Evolutionary conservation across 768 basidiomycete species (phyloP).

Genomic region (Asterophora lycoperdoides): DNA sequence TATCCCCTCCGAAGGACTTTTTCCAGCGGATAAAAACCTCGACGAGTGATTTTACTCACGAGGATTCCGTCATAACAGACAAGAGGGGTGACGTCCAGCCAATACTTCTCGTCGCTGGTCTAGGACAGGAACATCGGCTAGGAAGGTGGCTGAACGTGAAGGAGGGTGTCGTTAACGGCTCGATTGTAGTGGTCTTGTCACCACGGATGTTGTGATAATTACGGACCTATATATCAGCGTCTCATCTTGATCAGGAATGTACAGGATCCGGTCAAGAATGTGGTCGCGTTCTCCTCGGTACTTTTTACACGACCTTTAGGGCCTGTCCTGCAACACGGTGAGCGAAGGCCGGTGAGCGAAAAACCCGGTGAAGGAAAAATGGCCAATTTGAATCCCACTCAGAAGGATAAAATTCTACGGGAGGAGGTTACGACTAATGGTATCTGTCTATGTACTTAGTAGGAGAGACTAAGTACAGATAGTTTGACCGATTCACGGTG

Average conservation of each 20-base stretch:
- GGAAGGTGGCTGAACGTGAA: constrained; percentile 86
- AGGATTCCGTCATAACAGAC: constrained; percentile 7
- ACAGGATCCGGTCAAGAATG: too few relatives aligned
- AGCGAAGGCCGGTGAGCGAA: too few relatives aligned
- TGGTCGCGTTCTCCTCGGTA: too few relatives aligned
- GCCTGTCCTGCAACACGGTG: too few relatives aligned
- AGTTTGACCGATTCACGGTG: too few relatives aligned
- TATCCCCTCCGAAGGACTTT: constrained; percentile 49
- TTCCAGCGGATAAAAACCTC: constrained; percentile 34
- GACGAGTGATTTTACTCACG: neutral
- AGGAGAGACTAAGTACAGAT: too few relatives aligned
- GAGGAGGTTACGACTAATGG: too few relatives aligned
- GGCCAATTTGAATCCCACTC: too few relatives aligned
- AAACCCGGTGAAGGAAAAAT: too few relatives aligned
- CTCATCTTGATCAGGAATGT: neutral
- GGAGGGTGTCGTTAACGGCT: constrained; percentile 70
- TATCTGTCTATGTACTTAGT: too few relatives aligned
- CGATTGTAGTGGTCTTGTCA: constrained; percentile 57
- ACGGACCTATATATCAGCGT: neutral
- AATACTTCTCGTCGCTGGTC: constrained; percentile 68
- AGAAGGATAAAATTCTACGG: too few relatives aligned
- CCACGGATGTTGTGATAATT: constrained; percentile 31
- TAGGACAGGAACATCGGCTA: constrained; percentile 84
- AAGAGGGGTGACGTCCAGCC: constrained; percentile 21
- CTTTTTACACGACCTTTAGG: too few relatives aligned